A percentile compares a stretch with the other conserved stretches of the same genome.
phyloP scores from a whole-genome alignment of 805 yeast species.

The fission yeast (Schizosaccharomyces pombe) region DNA sequence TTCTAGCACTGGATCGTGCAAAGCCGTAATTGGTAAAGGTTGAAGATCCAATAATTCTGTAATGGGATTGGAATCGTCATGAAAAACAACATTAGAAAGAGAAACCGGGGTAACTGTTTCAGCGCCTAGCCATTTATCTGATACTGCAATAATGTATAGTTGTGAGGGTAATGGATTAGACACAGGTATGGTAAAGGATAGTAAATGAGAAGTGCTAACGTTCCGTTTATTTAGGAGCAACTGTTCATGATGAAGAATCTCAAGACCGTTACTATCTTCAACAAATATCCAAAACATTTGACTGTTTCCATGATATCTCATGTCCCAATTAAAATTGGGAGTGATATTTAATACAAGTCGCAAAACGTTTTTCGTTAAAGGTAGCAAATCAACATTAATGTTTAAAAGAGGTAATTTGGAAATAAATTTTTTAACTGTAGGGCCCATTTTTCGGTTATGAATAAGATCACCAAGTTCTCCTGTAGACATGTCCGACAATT shows the following conservation, averaged over 20 bases:
- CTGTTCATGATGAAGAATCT: constrained; percentile 61
- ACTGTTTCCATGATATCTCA: constrained; percentile 51
- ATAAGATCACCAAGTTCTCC: constrained; percentile 74
- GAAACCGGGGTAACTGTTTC: constrained; percentile 58
- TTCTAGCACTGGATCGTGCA: constrained; percentile 46
- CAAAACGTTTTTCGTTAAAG: constrained; percentile 70
- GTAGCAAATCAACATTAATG: constrained; percentile 65
- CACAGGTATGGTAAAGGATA: constrained; percentile 83
- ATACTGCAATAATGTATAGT: constrained; percentile 49
- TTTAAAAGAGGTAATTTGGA: constrained; percentile 52
- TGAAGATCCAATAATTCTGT: constrained; percentile 59
- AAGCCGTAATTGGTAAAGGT: constrained; percentile 66
- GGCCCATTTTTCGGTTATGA: constrained; percentile 59
- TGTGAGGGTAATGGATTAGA: constrained; percentile 81
- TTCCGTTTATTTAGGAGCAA: constrained; percentile 41
- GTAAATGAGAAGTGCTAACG: constrained; percentile 32
- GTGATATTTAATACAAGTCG: constrained; percentile 46
- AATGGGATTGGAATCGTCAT: constrained; percentile 64
- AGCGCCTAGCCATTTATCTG: constrained; percentile 78
- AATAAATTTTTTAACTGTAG: constrained; percentile 31
- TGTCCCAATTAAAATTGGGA: constrained; percentile 76
- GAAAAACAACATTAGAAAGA: constrained; percentile 72
- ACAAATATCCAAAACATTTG: constrained; percentile 84
- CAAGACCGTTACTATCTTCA: constrained; percentile 56
- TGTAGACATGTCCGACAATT: constrained; percentile 45